phyloP scores from a whole-genome alignment of 352 stramenopile genomes.

The Phytophthora crassamura region DNA sequence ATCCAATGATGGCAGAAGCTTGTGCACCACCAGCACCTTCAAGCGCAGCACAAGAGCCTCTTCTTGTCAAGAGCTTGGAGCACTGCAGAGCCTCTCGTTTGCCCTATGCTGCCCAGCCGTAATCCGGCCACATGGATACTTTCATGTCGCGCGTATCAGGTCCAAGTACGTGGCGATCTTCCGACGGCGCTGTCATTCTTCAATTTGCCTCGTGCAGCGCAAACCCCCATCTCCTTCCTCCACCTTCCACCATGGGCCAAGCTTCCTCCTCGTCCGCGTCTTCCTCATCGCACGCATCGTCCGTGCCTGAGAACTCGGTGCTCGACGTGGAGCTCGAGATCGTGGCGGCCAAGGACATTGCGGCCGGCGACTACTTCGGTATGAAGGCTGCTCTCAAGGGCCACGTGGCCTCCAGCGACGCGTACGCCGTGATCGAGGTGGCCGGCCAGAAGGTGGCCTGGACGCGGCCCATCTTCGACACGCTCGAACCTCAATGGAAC shows the following conservation, averaged over 20 bases:
- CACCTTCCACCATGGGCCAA: conserved; percentile 18
- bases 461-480: conserved; percentile 40
- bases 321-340: conserved; percentile 32
- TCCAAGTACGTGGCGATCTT: too few species aligned
- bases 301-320: conserved; percentile 3
- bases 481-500: conserved; percentile 40
- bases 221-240: neutral
- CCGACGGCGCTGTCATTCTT: neutral
- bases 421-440: conserved; percentile 34
- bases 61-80: too few species aligned
- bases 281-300: neutral
- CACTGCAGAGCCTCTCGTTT: too few species aligned
- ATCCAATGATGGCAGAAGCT: too few species aligned
- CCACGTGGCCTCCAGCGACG: conserved; percentile 30
- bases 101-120: too few species aligned
- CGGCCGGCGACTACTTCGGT: conserved; percentile 22
- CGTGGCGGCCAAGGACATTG: conserved; percentile 30
- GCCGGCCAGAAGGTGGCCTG: conserved; percentile 37
- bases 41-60: too few species aligned
- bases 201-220: neutral
- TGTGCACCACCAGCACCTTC: too few species aligned
- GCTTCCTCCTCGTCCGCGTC: conserved; percentile 2
- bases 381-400: conserved; percentile 20
- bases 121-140: too few species aligned
- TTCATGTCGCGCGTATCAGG: too few species aligned